Evolutionary conservation across 305 asterid species (phyloP), one percentile per base, ranked within the genome.

Genomic region (Plantago coronopus): DNA sequence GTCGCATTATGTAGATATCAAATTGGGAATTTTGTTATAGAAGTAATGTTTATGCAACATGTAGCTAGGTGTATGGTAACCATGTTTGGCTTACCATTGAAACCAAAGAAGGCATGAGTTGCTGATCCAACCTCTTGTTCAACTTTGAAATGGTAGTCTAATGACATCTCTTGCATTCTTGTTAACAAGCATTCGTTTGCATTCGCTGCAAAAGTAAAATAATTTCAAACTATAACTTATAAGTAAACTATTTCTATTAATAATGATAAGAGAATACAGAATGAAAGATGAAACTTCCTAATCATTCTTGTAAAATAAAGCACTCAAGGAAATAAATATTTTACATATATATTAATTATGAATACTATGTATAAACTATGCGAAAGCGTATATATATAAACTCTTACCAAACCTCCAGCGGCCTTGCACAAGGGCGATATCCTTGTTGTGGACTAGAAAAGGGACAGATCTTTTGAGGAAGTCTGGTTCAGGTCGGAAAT

Each of bases 111-210:
- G 40, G 97, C 96, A 82, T 87, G 97, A 64, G 97, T 91, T 49
- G 98, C 78, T 51, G 98, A 88, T 49, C 98, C 98, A 21, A 91
- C 96, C 79, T 88, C 98, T 81, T 91, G 98, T 72, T 91, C 98
- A 45, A 91, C 98, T 17, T 80, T 91, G 42, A 91, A 88, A 67
- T 91, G 98, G 62, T 91, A 91, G 75, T 88, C 95, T 67, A 91
- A 46, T 23, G 96, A 91, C 97, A 91, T 91, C 45, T 91, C 97
- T 79, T 91, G 98, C 96, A 91, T 91, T 74, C 98, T 86, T 60
- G 98, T 86, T 62, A 91, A 72, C 78, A 91, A 65, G 69, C 96
- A 91, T 69, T 91, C 98, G 62, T 91, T 54, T 31, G 98, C 29
- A 67, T 91, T 90, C 62, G 85, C 97, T 91, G 96, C 83, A 79